Conservation (phyloP, 2,329 filamentous ascomycete genomes). For the Neonectria ditissima region DNA sequence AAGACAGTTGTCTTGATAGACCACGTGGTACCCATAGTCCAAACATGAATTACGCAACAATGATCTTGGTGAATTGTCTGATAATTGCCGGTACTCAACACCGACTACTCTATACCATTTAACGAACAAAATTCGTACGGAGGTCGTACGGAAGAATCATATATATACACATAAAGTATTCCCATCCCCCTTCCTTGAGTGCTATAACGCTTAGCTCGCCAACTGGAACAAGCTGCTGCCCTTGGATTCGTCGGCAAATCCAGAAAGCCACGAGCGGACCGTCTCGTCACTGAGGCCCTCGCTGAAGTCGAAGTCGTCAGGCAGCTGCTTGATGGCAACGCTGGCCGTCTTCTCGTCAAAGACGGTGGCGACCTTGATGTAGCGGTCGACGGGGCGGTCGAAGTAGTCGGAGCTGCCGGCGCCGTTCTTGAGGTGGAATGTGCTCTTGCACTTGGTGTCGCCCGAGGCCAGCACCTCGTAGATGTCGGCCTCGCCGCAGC, state of each 20-base stretch:
- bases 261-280: conserved; percentile 50
- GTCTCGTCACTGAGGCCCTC: conserved; percentile 53
- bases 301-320: conserved; percentile 55
- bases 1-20: conserved; percentile 20
- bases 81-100: background rate
- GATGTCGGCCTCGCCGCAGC: conserved; percentile 82
- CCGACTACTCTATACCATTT: background rate
- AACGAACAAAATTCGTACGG: background rate
- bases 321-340: conserved; percentile 68
- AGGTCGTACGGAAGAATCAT: conserved; percentile 3
- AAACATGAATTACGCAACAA: background rate
- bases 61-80: background rate
- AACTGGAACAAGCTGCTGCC: conserved; percentile 43
- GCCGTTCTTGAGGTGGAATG: conserved; percentile 72
- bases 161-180: conserved; percentile 15
- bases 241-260: conserved; percentile 27
- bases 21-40: background rate
- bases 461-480: conserved; percentile 77
- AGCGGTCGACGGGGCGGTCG: conserved; percentile 68
- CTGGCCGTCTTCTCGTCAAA: conserved; percentile 64
- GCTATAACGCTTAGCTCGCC: background rate
- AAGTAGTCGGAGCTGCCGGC: conserved; percentile 80
- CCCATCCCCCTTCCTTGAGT: background rate
- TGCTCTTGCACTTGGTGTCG: conserved; percentile 75
- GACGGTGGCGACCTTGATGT: conserved; percentile 74